These are phyloP conservation scores for Dactylonectria macrodidyma DNA, from an alignment of 2,329 filamentous ascomycete species.

Conservation along the genomic window DNA sequence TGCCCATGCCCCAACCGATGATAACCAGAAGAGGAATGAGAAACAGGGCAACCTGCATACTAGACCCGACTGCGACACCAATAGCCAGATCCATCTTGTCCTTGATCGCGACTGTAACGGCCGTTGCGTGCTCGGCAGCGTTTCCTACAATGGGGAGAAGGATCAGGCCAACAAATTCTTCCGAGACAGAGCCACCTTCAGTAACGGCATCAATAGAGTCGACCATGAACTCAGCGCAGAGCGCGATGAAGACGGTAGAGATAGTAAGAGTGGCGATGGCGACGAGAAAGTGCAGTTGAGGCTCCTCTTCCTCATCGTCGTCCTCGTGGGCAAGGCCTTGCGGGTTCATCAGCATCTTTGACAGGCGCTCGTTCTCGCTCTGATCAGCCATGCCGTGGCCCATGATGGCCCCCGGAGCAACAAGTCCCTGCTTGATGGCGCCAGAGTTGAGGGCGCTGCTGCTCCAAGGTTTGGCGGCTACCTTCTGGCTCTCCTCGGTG, in stretches of 20 bases:
- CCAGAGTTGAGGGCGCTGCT: slow-evolving; percentile 48
- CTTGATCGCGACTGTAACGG: slow-evolving; percentile 84
- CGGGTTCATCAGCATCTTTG: slow-evolving; percentile 60
- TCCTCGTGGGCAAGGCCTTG: slow-evolving; percentile 59
- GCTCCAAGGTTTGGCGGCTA: slow-evolving; percentile 70
- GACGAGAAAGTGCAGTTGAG: slow-evolving; percentile 80
- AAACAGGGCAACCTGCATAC: slow-evolving; percentile 86
- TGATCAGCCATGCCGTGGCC: slow-evolving; percentile 51
- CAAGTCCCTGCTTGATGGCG: slow-evolving; percentile 58
- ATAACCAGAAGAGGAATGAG: slow-evolving; percentile 83
- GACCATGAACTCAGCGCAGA: slow-evolving; percentile 87
- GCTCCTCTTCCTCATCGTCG: slow-evolving; percentile 78
- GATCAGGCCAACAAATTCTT: slow-evolving; percentile 85
- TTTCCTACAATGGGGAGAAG: slow-evolving; percentile 88
- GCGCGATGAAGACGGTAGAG: slow-evolving; percentile 84
- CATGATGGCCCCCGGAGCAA: slow-evolving; percentile 57
- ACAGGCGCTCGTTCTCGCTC: slow-evolving; percentile 62
- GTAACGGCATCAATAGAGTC: slow-evolving; percentile 80
- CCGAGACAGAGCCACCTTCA: slow-evolving; percentile 70
- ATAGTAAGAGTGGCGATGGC: slow-evolving; percentile 79
- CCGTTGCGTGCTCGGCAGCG: slow-evolving; percentile 85
- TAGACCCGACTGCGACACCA: slow-evolving; percentile 84
- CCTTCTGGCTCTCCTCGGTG: slow-evolving; percentile 84
- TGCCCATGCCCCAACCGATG: slow-evolving; percentile 82
- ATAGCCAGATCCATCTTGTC: slow-evolving; percentile 91